Evolutionary conservation across 2,329 filamentous ascomycete species (phyloP).

Genomic region (Tolypocladium amazonense): DNA sequence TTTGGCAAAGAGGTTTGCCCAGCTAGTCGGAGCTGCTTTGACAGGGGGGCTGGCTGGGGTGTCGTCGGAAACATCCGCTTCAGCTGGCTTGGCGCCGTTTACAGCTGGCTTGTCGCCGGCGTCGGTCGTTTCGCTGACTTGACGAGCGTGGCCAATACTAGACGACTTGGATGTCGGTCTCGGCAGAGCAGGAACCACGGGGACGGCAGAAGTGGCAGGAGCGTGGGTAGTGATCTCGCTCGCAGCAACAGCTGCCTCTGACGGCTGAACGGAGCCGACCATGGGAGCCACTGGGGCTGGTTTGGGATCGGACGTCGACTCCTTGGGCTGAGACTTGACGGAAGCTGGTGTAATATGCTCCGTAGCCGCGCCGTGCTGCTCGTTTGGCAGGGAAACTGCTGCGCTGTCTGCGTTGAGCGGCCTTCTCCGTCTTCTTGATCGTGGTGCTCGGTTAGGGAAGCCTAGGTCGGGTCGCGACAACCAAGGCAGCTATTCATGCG

Average conservation of each 20-base stretch:
- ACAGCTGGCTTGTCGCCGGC: slow-evolving; percentile 9
- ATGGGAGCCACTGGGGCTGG: slow-evolving; percentile 1
- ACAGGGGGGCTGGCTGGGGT: slow-evolving; percentile 11
- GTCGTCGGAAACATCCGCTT: slow-evolving; percentile 7
- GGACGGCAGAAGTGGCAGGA: slow-evolving; percentile 26
- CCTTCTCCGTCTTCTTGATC: slow-evolving; percentile 32
- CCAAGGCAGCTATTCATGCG: slow-evolving; percentile 42
- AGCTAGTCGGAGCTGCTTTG: slow-evolving; percentile 23
- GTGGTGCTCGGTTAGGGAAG: slow-evolving; percentile 33
- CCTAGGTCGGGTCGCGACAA: slow-evolving; percentile 36
- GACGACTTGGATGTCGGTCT: slow-evolving; percentile 22
- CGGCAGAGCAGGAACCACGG: slow-evolving; percentile 36
- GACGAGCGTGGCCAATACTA: slow-evolving; percentile 7
- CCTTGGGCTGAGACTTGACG: not conserved
- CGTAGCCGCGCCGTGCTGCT: slow-evolving; percentile 22
- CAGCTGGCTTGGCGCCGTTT: slow-evolving; percentile 11
- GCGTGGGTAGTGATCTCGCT: slow-evolving; percentile 11
- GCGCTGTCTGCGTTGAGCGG: slow-evolving; percentile 23
- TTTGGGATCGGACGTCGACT: not conserved
- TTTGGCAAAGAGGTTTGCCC: slow-evolving; percentile 29
- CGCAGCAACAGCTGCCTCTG: slow-evolving; percentile 5
- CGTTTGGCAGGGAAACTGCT: slow-evolving; percentile 31
- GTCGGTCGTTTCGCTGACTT: not conserved
- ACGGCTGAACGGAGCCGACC: slow-evolving; percentile 8
- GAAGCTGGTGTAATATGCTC: slow-evolving; percentile 10